Evolutionary conservation across 345 rosid genomes (phyloP).

Genomic region (Firmiana major): DNA sequence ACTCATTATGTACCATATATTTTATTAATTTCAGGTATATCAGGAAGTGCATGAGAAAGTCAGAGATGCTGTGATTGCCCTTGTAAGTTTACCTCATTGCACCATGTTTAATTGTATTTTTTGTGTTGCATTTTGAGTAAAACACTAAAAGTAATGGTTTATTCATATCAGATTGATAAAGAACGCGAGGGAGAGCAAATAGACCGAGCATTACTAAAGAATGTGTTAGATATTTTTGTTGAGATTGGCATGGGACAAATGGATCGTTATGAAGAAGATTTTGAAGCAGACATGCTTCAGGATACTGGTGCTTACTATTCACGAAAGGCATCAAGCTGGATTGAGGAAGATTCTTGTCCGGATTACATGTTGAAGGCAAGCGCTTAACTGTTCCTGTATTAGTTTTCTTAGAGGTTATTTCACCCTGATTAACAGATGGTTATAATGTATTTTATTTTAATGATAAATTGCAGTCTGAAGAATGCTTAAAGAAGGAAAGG

Average conservation of each 20-base stretch:
- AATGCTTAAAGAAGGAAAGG: constrained; percentile 85
- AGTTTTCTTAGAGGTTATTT: not conserved
- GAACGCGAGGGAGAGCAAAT: constrained; percentile 92
- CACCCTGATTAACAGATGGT: not conserved
- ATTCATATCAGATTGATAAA: constrained; percentile 57
- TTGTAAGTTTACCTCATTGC: constrained; percentile 42
- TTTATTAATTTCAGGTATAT: constrained; percentile 46
- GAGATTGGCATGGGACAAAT: constrained; percentile 82
- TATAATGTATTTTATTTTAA: not conserved
- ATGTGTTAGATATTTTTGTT: constrained; percentile 68
- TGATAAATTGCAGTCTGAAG: constrained; percentile 68
- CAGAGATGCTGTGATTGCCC: constrained; percentile 61
- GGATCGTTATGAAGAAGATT: constrained; percentile 70
- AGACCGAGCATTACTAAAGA: constrained; percentile 74
- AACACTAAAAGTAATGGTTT: not conserved
- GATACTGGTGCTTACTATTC: constrained; percentile 76
- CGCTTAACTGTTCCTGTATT: constrained; percentile 2
- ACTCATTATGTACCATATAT: not conserved
- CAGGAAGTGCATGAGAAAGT: constrained; percentile 48
- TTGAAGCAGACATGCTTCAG: constrained; percentile 65
- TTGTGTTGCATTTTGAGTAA: not conserved
- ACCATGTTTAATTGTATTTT: not conserved
- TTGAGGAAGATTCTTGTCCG: constrained; percentile 70
- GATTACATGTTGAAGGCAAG: constrained; percentile 78
- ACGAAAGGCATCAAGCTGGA: constrained; percentile 88